phyloP scores from a whole-genome alignment of 768 basidiomycete species.

The Leccinum rimulosum region DNA sequence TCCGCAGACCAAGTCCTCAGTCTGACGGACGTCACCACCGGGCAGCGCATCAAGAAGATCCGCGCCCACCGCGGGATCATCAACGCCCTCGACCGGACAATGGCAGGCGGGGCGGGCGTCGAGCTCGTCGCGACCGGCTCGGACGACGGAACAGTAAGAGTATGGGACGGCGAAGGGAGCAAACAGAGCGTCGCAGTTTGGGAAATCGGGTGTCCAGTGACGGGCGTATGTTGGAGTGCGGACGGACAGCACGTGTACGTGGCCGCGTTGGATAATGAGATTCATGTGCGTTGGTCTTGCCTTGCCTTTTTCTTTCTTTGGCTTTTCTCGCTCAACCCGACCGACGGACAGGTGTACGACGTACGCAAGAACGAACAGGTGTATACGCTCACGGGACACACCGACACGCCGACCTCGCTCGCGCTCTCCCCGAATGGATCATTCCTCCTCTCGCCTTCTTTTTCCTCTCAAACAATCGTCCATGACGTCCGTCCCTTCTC shows the following conservation, averaged over 20 bases:
- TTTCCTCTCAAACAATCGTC: constrained; percentile 86
- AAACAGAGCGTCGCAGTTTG: constrained; percentile 80
- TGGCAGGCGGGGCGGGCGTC: constrained; percentile 77
- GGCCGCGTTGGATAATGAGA: constrained; percentile 94
- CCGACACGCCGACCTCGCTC: constrained; percentile 93
- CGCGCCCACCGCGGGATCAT: constrained; percentile 90
- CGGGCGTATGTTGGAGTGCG: constrained; percentile 86
- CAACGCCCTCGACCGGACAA: constrained; percentile 84
- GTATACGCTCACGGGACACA: constrained; percentile 79
- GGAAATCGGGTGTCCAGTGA: constrained; percentile 87
- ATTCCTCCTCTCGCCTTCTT: constrained; percentile 85
- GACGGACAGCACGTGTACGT: constrained; percentile 89
- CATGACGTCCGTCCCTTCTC: constrained; percentile 96
- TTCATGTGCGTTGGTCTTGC: constrained; percentile 71
- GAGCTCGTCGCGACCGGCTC: constrained; percentile 87
- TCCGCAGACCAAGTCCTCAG: constrained; percentile 85
- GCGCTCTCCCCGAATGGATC: constrained; percentile 87
- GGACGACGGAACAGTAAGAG: constrained; percentile 87
- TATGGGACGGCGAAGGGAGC: constrained; percentile 84
- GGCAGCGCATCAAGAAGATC: constrained; percentile 76
- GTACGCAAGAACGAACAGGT: constrained; percentile 81
- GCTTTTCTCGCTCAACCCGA: too few species aligned
- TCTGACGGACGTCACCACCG: constrained; percentile 79
- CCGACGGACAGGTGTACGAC: constrained; percentile 69
- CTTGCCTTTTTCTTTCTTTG: not conserved